These are phyloP conservation scores for Backusella morwellensis DNA, from an alignment of 192 early-diverging fungal species.

Conservation along the genomic window DNA sequence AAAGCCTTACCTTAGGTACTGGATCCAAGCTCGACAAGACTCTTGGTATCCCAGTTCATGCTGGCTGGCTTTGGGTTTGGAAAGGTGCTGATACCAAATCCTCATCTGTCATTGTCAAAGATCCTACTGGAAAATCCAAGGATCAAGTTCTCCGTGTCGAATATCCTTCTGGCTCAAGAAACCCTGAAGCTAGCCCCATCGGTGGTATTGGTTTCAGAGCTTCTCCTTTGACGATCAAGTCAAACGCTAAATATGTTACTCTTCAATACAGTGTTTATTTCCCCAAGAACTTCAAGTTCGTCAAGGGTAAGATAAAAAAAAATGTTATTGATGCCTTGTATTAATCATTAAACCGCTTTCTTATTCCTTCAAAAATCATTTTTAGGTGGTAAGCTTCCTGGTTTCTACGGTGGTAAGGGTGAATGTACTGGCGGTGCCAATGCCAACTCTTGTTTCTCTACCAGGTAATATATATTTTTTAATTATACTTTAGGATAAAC, in stretches of 20 bases:
- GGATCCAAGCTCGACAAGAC: background rate
- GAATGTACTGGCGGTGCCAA: constrained; percentile 50
- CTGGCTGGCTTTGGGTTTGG: constrained; percentile 13
- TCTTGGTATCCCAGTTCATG: constrained; percentile 9
- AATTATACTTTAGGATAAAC: background rate
- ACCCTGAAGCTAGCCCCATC: constrained; percentile 14
- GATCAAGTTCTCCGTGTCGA: constrained; percentile 22
- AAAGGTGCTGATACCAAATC: background rate
- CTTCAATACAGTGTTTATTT: constrained; percentile 44
- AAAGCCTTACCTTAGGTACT: background rate
- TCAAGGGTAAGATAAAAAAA: constrained; percentile 32
- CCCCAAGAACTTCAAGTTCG: constrained; percentile 47
- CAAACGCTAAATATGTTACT: background rate
- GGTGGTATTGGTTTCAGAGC: constrained; percentile 40
- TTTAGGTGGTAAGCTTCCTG: constrained; percentile 55
- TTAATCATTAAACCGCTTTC: background rate
- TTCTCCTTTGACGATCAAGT: constrained; percentile 19
- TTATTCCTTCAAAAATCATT: background rate
- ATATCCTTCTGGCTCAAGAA: constrained; percentile 32
- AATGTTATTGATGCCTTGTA: background rate
- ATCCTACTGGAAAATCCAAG: constrained; percentile 18
- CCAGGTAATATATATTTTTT: constrained; percentile 37
- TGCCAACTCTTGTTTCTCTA: constrained; percentile 49
- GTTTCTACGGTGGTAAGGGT: constrained; percentile 49
- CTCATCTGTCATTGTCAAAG: background rate